phyloP scores from a whole-genome alignment of 2,329 filamentous ascomycete species.

The Blastomyces parvus region DNA sequence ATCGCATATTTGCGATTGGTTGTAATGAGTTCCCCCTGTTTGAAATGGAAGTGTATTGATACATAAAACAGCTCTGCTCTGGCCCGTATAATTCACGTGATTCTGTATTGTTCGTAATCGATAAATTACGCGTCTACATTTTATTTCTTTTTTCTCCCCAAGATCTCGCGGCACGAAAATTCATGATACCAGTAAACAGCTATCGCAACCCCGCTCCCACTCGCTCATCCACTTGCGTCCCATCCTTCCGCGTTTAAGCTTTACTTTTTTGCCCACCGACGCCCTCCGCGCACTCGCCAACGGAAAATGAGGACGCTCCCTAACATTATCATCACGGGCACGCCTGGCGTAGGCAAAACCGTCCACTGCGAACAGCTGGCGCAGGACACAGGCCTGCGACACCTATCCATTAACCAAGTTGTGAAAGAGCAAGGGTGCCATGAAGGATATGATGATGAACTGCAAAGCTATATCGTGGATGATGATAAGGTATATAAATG shows the following conservation, averaged over 20 bases:
- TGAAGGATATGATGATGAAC: slow-evolving; percentile 78
- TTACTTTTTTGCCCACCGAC: too few species aligned
- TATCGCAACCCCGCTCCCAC: background rate
- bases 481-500: slow-evolving; percentile 68
- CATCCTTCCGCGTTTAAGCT: background rate
- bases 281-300: background rate
- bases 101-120: background rate
- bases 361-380: slow-evolving; percentile 79
- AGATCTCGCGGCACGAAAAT: too few species aligned
- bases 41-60: background rate
- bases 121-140: background rate
- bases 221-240: background rate
- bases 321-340: slow-evolving; percentile 92
- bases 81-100: background rate
- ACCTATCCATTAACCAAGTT: slow-evolving; percentile 80
- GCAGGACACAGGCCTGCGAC: slow-evolving; percentile 63
- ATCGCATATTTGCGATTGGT: too few species aligned
- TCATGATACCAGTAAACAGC: background rate
- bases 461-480: slow-evolving; percentile 84
- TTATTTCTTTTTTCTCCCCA: background rate
- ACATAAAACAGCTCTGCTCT: background rate
- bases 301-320: slow-evolving; percentile 43
- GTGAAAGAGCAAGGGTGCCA: slow-evolving; percentile 83
- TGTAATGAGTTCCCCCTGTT: background rate
- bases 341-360: slow-evolving; percentile 91